A percentile compares a stretch with the other conserved stretches of the same genome.
Conservation (phyloP, 371 early-diverging fungal species). For the Syncephalastrum monosporum region DNA sequence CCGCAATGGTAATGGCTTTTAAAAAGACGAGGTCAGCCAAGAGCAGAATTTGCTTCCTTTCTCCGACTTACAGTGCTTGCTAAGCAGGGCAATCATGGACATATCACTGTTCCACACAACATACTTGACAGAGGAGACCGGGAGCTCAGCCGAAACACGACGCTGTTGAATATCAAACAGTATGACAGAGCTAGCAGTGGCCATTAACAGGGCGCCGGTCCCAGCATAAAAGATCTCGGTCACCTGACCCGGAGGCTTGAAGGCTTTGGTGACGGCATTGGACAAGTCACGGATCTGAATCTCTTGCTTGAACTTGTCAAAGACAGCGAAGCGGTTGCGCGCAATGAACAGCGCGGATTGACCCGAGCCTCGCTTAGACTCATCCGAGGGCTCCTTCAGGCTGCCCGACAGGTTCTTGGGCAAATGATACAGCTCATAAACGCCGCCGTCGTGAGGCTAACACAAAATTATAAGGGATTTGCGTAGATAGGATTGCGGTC, state of each 20-base stretch:
- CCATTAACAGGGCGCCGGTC: constrained; percentile 78
- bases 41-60: background rate
- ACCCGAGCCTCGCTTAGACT: constrained; percentile 77
- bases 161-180: constrained; percentile 89
- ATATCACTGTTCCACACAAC: constrained; percentile 89
- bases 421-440: constrained; percentile 82
- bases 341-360: constrained; percentile 89
- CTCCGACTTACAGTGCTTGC: constrained; percentile 80
- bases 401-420: constrained; percentile 75
- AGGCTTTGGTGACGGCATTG: constrained; percentile 86
- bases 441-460: constrained; percentile 81
- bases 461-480: background rate
- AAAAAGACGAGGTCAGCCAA: background rate
- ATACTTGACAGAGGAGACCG: constrained; percentile 82
- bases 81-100: constrained; percentile 83
- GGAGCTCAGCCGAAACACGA: constrained; percentile 70
- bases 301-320: constrained; percentile 77
- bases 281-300: constrained; percentile 81
- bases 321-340: constrained; percentile 92
- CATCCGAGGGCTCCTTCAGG: constrained; percentile 59
- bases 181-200: constrained; percentile 81
- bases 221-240: constrained; percentile 88
- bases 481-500: no score
- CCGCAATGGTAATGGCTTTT: constrained; percentile 82
- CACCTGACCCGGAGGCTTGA: constrained; percentile 75